These are phyloP conservation scores for Hypericum perforatum DNA, from an alignment of 345 rosid genomes.

Conservation along the genomic window DNA sequence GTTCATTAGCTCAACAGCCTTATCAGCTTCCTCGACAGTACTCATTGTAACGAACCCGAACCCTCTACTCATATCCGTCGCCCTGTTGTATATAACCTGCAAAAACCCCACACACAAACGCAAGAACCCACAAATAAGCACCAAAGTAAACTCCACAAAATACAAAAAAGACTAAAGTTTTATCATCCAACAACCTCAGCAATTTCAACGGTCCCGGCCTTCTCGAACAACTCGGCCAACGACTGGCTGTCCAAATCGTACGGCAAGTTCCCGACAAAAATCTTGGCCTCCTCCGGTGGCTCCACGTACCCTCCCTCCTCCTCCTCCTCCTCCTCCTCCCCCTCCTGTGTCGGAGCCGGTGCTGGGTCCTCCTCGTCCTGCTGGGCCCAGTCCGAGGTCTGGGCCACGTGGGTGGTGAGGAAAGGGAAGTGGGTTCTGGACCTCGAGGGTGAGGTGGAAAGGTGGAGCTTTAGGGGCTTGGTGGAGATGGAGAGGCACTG, in stretches of 20 bases:
- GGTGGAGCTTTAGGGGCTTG: too few species aligned
- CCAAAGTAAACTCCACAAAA: too few species aligned
- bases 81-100: too few species aligned
- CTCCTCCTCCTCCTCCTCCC: slow-evolving; percentile 15
- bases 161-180: neutral
- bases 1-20: slow-evolving; percentile 55
- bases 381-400: slow-evolving; percentile 24
- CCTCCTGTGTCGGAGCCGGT: slow-evolving; percentile 16
- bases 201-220: slow-evolving; percentile 87
- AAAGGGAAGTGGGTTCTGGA: too few species aligned
- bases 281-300: slow-evolving; percentile 78
- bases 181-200: slow-evolving; percentile 59
- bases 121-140: too few species aligned
- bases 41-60: slow-evolving; percentile 94
- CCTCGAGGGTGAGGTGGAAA: too few species aligned
- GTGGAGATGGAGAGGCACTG: too few species aligned
- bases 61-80: slow-evolving; percentile 49
- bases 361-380: slow-evolving; percentile 24
- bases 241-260: slow-evolving; percentile 70
- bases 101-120: neutral
- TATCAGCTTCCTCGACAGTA: slow-evolving; percentile 77
- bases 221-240: slow-evolving; percentile 75
- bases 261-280: slow-evolving; percentile 80
- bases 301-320: slow-evolving; percentile 26
- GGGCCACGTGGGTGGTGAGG: slow-evolving; percentile 3